Evolutionary conservation across 805 yeast genomes (phyloP).

Genomic region (Ogataea populi-albae): DNA sequence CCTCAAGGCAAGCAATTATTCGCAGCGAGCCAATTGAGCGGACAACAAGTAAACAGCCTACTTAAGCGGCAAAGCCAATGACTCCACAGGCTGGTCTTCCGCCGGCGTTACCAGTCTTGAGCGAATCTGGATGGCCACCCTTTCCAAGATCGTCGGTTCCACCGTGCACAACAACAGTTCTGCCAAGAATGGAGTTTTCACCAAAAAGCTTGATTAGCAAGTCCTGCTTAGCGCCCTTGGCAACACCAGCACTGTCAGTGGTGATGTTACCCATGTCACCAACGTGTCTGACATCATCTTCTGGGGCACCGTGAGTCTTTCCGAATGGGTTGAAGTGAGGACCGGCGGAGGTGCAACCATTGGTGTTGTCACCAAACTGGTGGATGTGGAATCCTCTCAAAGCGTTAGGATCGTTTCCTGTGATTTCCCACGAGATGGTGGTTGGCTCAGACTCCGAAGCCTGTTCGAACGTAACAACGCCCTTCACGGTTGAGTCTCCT

Average conservation of each 20-base stretch:
- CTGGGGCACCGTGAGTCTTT: constrained; percentile 90
- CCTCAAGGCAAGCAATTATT: too few species aligned
- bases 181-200: constrained; percentile 83
- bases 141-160: constrained; percentile 93
- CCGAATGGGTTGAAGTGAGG: constrained; percentile 94
- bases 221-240: constrained; percentile 87
- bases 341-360: constrained; percentile 98
- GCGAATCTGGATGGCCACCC: constrained; percentile 88
- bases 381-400: constrained; percentile 97
- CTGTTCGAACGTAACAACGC: constrained; percentile 88
- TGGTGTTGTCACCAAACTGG: constrained; percentile 97
- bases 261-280: constrained; percentile 96
- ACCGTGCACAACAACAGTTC: constrained; percentile 92
- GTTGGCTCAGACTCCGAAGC: constrained; percentile 74
- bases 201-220: constrained; percentile 77
- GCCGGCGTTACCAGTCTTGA: constrained; percentile 97
- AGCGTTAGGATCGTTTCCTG: constrained; percentile 86
- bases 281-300: constrained; percentile 75
- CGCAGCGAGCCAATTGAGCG: too few species aligned
- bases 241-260: constrained; percentile 84
- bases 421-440: constrained; percentile 80
- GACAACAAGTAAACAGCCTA: too few species aligned
- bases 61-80: constrained; percentile 67
- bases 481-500: constrained; percentile 90
- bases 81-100: constrained; percentile 99